phyloP scores from a whole-genome alignment of 2,329 filamentous ascomycete genomes.

The Lasiodiplodia theobromae region DNA sequence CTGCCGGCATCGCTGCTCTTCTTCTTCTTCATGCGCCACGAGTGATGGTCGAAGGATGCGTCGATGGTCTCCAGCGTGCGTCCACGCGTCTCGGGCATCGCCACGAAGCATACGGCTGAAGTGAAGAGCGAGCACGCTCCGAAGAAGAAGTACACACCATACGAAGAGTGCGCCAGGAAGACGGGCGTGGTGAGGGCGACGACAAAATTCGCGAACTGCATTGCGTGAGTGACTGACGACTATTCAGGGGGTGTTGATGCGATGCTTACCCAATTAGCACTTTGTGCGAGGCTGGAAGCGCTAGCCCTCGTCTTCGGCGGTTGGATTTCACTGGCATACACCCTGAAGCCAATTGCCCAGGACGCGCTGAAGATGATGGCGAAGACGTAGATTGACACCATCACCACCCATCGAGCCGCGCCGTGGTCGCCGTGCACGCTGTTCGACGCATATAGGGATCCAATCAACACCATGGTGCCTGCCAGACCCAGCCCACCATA shows the following conservation, averaged over 20 bases:
- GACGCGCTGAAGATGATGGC: constrained; percentile 55
- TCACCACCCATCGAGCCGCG: constrained; percentile 58
- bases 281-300: constrained; percentile 61
- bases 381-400: constrained; percentile 58
- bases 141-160: constrained; percentile 45
- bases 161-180: constrained; percentile 53
- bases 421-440: constrained; percentile 50
- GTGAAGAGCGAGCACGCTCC: constrained; percentile 38
- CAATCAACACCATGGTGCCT: constrained; percentile 62
- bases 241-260: background rate
- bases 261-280: constrained; percentile 59
- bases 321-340: constrained; percentile 67
- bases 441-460: constrained; percentile 58
- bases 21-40: constrained; percentile 20
- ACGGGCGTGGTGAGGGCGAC: constrained; percentile 56
- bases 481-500: constrained; percentile 61
- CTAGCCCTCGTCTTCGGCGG: constrained; percentile 62
- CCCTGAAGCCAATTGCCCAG: constrained; percentile 64
- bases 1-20: background rate
- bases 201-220: constrained; percentile 41
- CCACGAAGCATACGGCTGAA: constrained; percentile 40
- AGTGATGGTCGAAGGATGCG: constrained; percentile 50
- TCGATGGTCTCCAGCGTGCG: constrained; percentile 59
- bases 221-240: background rate
- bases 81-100: constrained; percentile 61